Evolutionary conservation across 1,284 basidiomycete species (phyloP).

Genomic region (Fomes fomentarius): DNA sequence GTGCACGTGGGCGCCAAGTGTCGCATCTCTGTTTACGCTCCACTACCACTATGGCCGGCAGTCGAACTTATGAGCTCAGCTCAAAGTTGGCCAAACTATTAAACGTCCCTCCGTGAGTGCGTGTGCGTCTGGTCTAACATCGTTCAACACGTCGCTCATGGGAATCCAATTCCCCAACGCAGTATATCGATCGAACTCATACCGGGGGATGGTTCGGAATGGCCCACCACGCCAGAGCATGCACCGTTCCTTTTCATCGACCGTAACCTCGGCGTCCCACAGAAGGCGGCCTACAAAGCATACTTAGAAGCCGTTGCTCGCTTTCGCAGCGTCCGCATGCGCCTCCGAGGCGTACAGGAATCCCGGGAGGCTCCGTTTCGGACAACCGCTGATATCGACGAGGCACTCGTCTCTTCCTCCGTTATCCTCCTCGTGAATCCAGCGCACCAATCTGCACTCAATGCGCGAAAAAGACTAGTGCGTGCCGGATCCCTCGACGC

Average conservation of each 20-base stretch:
- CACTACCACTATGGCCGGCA: background rate
- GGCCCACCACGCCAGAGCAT: conserved; percentile 30
- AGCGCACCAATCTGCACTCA: conserved; percentile 67
- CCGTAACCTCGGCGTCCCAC: conserved; percentile 65
- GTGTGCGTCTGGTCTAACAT: background rate
- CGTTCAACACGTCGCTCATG: background rate
- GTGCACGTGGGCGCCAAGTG: background rate
- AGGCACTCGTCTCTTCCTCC: conserved; percentile 40
- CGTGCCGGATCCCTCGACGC: conserved; percentile 37
- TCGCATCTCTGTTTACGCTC: background rate
- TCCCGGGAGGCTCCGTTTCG: background rate
- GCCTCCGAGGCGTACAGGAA: too few species aligned
- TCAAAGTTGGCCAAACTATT: conserved; percentile 16
- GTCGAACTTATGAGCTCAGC: background rate
- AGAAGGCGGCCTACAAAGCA: conserved; percentile 52
- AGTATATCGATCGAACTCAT: conserved; percentile 51
- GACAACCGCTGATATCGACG: background rate
- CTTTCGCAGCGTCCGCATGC: conserved; percentile 30
- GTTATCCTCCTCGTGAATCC: conserved; percentile 66
- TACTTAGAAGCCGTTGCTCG: conserved; percentile 49
- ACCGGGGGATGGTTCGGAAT: conserved; percentile 48
- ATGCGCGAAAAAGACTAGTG: conserved; percentile 57
- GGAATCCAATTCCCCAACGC: background rate
- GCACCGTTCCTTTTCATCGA: conserved; percentile 59
- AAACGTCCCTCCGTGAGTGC: conserved; percentile 24